Evolutionary conservation across 108 stramenopile species (phyloP), one percentile per base, ranked within the genome.

Genomic region (Nannochloropsis gaditana): DNA sequence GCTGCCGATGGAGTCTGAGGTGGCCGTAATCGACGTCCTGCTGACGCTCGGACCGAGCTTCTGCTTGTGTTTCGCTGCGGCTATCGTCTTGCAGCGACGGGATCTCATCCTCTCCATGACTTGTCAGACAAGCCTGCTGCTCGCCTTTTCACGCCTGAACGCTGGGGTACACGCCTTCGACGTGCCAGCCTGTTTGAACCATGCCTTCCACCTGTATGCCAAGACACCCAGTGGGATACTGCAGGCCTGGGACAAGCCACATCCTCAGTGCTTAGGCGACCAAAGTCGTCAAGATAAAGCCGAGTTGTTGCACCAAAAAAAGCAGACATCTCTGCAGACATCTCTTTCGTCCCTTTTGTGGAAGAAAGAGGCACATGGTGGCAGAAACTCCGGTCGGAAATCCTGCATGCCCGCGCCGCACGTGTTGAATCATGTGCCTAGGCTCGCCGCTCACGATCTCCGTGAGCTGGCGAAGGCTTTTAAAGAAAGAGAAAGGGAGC

Each of bases 51-150:
- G 59, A n/a, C 59, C 59, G 4, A 73, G 59, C n/a, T 73, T 73
- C n/a, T 73, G 59, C 59, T 73, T 73, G 59, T 73, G 59, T 73
- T 73, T 73, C n/a, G 59, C 59, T 15, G 59, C 59, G 59, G 59
- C 59, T n/a, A 73, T 73, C n/a, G 59, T 73, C 19, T 73, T 73
- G 59, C 59, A 73, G n/a, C 59, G 59, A 15, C 59, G 59, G 59
- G 59, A 73, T 73, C 8, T 8, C 15, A 73, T 73, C 4, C n/a
- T 73, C 19, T 15, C 59, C 19, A 73, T n/a, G 59, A 73, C 8
- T 3, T n/a, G n/a, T 6, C 59, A 73, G 59, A 73, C 59, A 73
- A 6, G 19, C 4, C n/a, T 73, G 59, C n/a, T 73, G 59, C n/a
- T 73, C 19, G n/a, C 59, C n/a, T 73, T 73, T 73, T 73, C 59